phyloP scores from a whole-genome alignment of 2,329 filamentous ascomycete genomes.

The Shiraia bambusicola region DNA sequence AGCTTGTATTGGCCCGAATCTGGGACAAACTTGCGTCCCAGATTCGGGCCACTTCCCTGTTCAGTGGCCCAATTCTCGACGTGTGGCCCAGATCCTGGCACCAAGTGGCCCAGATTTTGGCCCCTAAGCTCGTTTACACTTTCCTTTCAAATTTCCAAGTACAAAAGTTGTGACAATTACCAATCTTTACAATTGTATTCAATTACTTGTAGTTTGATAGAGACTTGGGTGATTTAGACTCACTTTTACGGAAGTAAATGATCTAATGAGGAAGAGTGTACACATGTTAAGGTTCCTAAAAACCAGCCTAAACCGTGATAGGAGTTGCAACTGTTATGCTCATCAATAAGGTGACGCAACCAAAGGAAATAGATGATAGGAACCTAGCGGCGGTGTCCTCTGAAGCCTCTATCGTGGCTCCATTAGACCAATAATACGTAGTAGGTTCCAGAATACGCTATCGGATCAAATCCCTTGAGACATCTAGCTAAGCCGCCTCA shows the following conservation, averaged over 20 bases:
- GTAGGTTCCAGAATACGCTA: slow-evolving; percentile 5
- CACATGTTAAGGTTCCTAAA: no score
- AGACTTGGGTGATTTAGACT: background rate
- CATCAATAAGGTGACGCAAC: background rate
- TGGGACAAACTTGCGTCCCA: no score
- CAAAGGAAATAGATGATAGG: slow-evolving; percentile 1
- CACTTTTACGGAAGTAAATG: background rate
- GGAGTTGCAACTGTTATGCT: background rate
- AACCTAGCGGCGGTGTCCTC: slow-evolving; percentile 2
- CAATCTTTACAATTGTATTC: background rate
- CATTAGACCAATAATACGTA: slow-evolving; percentile 6
- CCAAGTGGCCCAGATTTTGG: slow-evolving; percentile 5
- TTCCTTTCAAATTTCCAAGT: slow-evolving; percentile 8
- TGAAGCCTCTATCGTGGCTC: slow-evolving; percentile 3
- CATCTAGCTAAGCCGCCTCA: slow-evolving; percentile 2
- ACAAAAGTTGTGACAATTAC: no score
- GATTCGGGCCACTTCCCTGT: no score
- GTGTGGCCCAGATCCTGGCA: background rate
- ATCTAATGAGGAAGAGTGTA: background rate
- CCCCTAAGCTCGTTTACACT: slow-evolving; percentile 6
- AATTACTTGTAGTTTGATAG: background rate
- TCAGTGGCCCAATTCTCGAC: no score
- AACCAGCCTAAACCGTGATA: no score
- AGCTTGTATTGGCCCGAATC: background rate
- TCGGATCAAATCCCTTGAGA: slow-evolving; percentile 3